A percentile compares a stretch with the other conserved stretches of the same genome.
Evolutionary conservation across 106 monocot species (phyloP).

Genomic region (Allium fistulosum): DNA sequence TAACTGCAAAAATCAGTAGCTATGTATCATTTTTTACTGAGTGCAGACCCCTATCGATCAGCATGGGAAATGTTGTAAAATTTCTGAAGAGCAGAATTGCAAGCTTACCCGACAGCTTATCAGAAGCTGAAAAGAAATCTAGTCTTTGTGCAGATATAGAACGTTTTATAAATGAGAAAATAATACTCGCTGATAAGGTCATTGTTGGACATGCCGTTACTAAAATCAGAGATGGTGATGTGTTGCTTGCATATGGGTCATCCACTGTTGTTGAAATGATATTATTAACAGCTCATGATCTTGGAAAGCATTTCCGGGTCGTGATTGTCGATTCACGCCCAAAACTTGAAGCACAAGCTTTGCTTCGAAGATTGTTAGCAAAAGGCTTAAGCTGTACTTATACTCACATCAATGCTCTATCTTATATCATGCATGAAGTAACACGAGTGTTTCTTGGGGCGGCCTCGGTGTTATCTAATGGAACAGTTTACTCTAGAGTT

Average conservation of each 20-base stretch:
- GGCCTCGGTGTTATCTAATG: conserved; percentile 84
- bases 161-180: conserved; percentile 87
- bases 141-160: conserved; percentile 80
- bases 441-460: conserved; percentile 90
- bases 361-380: conserved; percentile 62
- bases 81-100: conserved; percentile 84
- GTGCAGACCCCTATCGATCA: conserved; percentile 90
- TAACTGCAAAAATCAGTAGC: conserved; percentile 70
- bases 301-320: conserved; percentile 73
- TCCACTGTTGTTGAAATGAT: conserved; percentile 94
- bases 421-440: conserved; percentile 98
- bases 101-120: conserved; percentile 48
- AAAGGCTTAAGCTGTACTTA: conserved; percentile 87
- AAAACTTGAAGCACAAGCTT: conserved; percentile 77
- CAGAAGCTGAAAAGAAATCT: conserved; percentile 76
- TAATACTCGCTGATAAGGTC: conserved; percentile 77
- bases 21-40: conserved; percentile 91
- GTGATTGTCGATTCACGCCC: conserved; percentile 91
- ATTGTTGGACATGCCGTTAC: conserved; percentile 85
- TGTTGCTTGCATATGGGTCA: conserved; percentile 80
- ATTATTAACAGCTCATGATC: conserved; percentile 58
- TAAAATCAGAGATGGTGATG: conserved; percentile 89
- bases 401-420: conserved; percentile 89
- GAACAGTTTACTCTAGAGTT: conserved; percentile 90
- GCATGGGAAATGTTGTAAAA: conserved; percentile 97